Evolutionary conservation across 1,284 basidiomycete species (phyloP).

Genomic region (Amylostereum areolatum): DNA sequence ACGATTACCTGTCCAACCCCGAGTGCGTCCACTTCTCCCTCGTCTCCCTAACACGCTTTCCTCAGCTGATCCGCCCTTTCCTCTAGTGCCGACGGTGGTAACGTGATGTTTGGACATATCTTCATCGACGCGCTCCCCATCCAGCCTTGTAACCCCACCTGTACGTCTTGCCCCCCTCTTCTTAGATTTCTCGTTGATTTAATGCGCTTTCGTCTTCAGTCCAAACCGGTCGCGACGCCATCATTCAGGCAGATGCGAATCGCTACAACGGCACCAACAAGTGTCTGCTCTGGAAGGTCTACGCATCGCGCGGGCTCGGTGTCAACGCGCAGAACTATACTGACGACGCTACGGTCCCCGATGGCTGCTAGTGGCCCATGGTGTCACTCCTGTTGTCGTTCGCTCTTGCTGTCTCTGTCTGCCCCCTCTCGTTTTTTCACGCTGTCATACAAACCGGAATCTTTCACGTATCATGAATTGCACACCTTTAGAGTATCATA

Average conservation of each 20-base stretch:
- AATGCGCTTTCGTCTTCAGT: constrained; percentile 11
- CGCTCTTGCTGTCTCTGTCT: too few relatives aligned
- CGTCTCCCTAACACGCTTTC: too few relatives aligned
- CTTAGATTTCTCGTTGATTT: not conserved
- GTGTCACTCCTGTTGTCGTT: too few relatives aligned
- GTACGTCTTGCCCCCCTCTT: constrained; percentile 17
- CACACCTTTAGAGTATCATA: too few relatives aligned
- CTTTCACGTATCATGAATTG: too few relatives aligned
- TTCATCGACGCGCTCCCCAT: constrained; percentile 43
- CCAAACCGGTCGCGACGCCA: constrained; percentile 38
- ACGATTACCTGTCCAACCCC: too few relatives aligned
- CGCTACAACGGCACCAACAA: constrained; percentile 40
- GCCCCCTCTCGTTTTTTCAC: too few relatives aligned
- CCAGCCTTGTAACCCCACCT: constrained; percentile 48
- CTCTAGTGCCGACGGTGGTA: constrained; percentile 32
- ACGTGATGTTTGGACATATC: constrained; percentile 41
- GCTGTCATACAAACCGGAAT: too few relatives aligned
- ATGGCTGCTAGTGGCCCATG: constrained; percentile 35
- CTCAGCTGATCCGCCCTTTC: too few relatives aligned
- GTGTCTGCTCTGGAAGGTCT: constrained; percentile 41
- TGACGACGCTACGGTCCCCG: constrained; percentile 31
- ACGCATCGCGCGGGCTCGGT: constrained; percentile 48
- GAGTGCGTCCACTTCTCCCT: too few relatives aligned
- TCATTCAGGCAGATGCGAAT: constrained; percentile 51
- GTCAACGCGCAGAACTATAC: constrained; percentile 33